phyloP scores from a whole-genome alignment of 768 basidiomycete species.

The Neoboletus magnificus region DNA sequence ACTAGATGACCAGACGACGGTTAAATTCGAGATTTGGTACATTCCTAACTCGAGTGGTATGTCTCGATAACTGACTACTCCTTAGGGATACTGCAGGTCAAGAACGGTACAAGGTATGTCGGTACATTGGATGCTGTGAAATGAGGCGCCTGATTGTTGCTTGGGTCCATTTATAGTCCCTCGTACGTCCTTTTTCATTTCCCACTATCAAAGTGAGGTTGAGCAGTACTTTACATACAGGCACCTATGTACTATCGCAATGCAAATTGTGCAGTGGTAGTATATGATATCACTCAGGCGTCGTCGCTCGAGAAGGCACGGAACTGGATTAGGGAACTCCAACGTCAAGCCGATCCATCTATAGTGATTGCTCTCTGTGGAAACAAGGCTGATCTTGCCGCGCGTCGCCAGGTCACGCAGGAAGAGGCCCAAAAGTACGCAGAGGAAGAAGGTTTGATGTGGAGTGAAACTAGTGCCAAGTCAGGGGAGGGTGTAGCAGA shows the following conservation, averaged over 20 bases:
- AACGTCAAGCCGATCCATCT: conserved; percentile 95
- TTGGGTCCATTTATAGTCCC: conserved; percentile 33
- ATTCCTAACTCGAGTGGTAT: conserved; percentile 15
- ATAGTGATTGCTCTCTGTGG: conserved; percentile 96
- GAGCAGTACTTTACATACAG: conserved; percentile 33
- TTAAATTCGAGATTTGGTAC: conserved; percentile 98
- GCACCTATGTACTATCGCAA: conserved; percentile 98
- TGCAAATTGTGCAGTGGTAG: conserved; percentile 90
- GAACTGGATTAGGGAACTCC: conserved; percentile 94
- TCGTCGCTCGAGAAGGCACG: conserved; percentile 93
- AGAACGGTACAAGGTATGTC: conserved; percentile 83
- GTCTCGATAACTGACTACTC: background rate
- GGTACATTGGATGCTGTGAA: background rate
- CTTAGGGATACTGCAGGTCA: conserved; percentile 93
- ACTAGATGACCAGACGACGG: conserved; percentile 81
- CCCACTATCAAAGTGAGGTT: background rate
- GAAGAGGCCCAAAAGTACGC: conserved; percentile 93
- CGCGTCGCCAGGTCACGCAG: conserved; percentile 78
- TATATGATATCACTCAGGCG: conserved; percentile 93
- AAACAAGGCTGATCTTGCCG: conserved; percentile 88
- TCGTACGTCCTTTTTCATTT: conserved; percentile 36
- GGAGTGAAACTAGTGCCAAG: conserved; percentile 91
- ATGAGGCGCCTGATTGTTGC: background rate
- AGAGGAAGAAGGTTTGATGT: conserved; percentile 89
- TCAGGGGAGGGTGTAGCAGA: conserved; percentile 81